phyloP scores from a whole-genome alignment of 148 eudicot genomes.

The Polygonum maritimum region DNA sequence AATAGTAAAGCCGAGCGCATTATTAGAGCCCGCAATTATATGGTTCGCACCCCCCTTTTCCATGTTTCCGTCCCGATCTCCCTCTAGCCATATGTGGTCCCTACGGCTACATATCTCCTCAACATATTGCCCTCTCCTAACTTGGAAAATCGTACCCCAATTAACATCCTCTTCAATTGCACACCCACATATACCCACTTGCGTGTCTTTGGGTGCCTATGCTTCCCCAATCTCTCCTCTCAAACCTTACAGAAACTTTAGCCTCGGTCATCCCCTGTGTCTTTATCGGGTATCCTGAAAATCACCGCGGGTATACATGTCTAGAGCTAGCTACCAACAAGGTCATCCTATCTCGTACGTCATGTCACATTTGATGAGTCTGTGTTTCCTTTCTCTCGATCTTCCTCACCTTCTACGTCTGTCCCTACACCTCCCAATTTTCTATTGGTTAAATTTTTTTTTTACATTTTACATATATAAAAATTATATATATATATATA shows the following conservation, averaged over 20 bases:
- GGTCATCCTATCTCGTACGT: slow-evolving; percentile 7
- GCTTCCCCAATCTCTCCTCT: not conserved
- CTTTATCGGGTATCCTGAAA: not conserved
- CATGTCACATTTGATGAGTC: slow-evolving; percentile 15
- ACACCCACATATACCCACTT: not conserved
- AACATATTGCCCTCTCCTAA: not conserved
- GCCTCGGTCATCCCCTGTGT: not conserved
- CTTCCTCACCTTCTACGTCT: no score
- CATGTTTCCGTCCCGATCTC: not conserved
- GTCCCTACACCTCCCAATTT: no score
- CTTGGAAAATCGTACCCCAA: not conserved
- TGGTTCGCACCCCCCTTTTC: not conserved
- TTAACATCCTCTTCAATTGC: no score
- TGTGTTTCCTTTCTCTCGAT: not conserved
- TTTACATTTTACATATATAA: no score
- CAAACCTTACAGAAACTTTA: not conserved
- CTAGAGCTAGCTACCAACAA: not conserved
- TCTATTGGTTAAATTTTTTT: no score
- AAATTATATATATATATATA: no score
- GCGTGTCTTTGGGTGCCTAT: not conserved
- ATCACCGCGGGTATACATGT: not conserved
- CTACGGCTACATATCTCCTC: not conserved
- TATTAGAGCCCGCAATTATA: not conserved
- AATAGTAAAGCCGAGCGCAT: not conserved
- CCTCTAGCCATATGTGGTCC: not conserved